A percentile compares a stretch with the other conserved stretches of the same genome.
These are phyloP conservation scores for Trichoderma orchidacearum DNA, from an alignment of 495 filamentous ascomycete genomes.

Conservation along the genomic window DNA sequence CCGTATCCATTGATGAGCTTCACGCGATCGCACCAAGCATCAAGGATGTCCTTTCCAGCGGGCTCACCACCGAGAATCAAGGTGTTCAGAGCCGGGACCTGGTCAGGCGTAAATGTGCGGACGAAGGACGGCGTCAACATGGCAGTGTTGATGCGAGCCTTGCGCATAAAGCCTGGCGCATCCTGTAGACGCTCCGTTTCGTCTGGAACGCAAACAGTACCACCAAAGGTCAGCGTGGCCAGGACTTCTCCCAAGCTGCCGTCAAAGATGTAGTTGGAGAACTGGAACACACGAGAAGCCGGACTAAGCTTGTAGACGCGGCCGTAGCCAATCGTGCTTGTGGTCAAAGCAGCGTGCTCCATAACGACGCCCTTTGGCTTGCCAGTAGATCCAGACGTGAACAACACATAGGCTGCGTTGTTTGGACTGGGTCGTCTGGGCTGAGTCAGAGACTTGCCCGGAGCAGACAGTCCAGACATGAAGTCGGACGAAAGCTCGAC, in stretches of 20 bases:
- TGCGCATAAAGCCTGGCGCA: conserved; percentile 11
- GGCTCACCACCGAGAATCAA: conserved; percentile 23
- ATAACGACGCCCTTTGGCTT: conserved; percentile 29
- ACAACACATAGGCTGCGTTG: conserved; percentile 28
- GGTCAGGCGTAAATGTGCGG: conserved; percentile 17
- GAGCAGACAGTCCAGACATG: no score
- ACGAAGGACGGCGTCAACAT: conserved; percentile 19
- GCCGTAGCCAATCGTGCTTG: conserved; percentile 19
- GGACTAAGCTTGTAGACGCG: conserved; percentile 22
- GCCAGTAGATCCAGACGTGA: conserved; percentile 42
- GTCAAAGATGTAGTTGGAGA: conserved; percentile 58
- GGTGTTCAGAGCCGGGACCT: conserved; percentile 21
- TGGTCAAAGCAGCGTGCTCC: conserved; percentile 21
- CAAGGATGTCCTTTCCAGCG: not conserved
- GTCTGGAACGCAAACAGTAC: conserved; percentile 37
- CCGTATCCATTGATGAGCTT: conserved; percentile 41
- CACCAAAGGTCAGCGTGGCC: conserved; percentile 43
- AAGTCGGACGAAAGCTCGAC: no score
- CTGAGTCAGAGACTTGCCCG: no score
- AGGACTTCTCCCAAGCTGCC: conserved; percentile 52
- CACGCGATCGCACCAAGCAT: not conserved
- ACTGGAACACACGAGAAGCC: conserved; percentile 45
- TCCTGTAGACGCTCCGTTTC: conserved; percentile 3
- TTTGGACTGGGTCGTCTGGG: no score
- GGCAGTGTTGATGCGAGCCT: not conserved